Evolutionary conservation across 345 rosid species (phyloP).

Genomic region (Ceriops zippeliana): DNA sequence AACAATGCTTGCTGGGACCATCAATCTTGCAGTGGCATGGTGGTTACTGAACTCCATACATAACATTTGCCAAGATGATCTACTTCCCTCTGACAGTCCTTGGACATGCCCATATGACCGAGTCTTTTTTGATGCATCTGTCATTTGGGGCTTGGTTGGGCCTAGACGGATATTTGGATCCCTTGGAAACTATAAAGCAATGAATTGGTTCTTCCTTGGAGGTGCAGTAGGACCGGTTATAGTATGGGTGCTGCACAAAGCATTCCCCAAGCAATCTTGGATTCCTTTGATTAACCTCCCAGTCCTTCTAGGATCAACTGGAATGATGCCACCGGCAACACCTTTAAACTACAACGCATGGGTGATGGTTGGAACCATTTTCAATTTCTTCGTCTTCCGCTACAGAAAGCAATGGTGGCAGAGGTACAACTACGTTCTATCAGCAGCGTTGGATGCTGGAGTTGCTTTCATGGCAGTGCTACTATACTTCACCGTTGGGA

Average conservation of each 20-base stretch:
- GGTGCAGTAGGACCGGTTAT: slow-evolving; percentile 76
- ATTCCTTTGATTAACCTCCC: slow-evolving; percentile 84
- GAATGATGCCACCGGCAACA: slow-evolving; percentile 75
- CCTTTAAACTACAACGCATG: slow-evolving; percentile 72
- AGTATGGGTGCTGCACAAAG: slow-evolving; percentile 65
- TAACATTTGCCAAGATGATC: slow-evolving; percentile 76
- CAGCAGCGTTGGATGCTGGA: slow-evolving; percentile 83
- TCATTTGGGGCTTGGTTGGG: slow-evolving; percentile 87
- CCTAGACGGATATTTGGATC: slow-evolving; percentile 74
- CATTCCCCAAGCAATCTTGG: slow-evolving; percentile 76
- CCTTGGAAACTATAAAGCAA: slow-evolving; percentile 61
- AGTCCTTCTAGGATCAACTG: slow-evolving; percentile 79
- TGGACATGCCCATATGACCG: slow-evolving; percentile 88
- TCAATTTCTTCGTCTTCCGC: slow-evolving; percentile 74
- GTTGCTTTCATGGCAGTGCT: slow-evolving; percentile 84
- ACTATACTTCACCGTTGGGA: slow-evolving; percentile 59
- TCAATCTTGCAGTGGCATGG: slow-evolving; percentile 79
- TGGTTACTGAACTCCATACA: slow-evolving; percentile 65
- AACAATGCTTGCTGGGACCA: slow-evolving; percentile 78
- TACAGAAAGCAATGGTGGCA: slow-evolving; percentile 85
- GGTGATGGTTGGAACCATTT: slow-evolving; percentile 72
- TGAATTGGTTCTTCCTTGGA: slow-evolving; percentile 89
- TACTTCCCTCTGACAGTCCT: slow-evolving; percentile 66
- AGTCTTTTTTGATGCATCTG: slow-evolving; percentile 89
- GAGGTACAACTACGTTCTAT: slow-evolving; percentile 77